phyloP scores from a whole-genome alignment of 192 early-diverging fungal species.

The Rhizoclosmatium sp. region DNA sequence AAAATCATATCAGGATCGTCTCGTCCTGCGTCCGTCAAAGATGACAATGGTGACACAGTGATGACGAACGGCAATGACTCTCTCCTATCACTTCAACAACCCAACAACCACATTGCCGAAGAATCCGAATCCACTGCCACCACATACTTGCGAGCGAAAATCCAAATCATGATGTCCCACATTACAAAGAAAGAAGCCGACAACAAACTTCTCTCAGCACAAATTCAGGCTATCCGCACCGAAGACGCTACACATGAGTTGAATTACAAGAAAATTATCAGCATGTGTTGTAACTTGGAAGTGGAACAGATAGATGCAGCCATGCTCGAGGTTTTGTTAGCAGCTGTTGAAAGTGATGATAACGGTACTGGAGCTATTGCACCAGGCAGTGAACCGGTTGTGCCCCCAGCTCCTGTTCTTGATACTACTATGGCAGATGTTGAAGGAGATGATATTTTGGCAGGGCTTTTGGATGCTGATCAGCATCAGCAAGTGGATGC shows the following conservation, averaged over 20 bases:
- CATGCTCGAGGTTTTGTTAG: slow-evolving; percentile 74
- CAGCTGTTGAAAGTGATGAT: slow-evolving; percentile 80
- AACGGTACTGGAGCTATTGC: slow-evolving; percentile 9
- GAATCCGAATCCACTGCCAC: not conserved
- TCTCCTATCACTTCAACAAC: not conserved
- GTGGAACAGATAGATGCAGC: slow-evolving; percentile 78
- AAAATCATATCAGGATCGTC: not conserved
- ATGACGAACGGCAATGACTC: not conserved
- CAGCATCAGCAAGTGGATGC: not conserved
- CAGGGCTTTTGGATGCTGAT: not conserved
- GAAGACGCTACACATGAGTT: slow-evolving; percentile 62
- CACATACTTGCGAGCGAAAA: not conserved
- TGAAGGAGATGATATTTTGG: not conserved
- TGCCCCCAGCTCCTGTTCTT: not conserved
- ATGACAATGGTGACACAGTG: not conserved
- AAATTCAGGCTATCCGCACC: slow-evolving; percentile 48
- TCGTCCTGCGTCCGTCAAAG: not conserved
- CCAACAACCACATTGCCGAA: not conserved
- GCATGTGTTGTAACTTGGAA: slow-evolving; percentile 82
- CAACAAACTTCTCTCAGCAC: slow-evolving; percentile 54
- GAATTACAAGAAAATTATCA: slow-evolving; percentile 84
- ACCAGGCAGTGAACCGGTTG: not conserved
- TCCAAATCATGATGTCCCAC: slow-evolving; percentile 17
- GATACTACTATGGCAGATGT: not conserved
- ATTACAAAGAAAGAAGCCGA: slow-evolving; percentile 39